Percentiles rank a stretch among this genome's conserved stretches.
Conservation (phyloP, 306 rosid genomes). For the Lablab purpureus region DNA sequence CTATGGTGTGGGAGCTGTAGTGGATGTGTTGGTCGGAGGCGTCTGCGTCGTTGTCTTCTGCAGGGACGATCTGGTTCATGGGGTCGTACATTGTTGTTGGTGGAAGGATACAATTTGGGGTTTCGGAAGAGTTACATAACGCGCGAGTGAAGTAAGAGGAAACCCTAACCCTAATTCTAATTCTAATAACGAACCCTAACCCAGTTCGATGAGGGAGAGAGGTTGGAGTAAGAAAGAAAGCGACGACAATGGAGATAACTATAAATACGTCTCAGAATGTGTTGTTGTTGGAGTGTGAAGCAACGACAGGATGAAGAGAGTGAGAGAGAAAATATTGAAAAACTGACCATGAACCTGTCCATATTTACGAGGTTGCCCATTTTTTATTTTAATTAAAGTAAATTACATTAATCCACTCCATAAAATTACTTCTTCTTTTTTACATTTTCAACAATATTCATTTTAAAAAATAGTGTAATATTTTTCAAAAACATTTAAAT, state of each 20-base stretch:
- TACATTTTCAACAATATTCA: too few species aligned
- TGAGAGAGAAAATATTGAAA: background rate
- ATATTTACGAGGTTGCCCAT: background rate
- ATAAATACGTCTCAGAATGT: slow-evolving; percentile 11
- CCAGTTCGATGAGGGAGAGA: background rate
- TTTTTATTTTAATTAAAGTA: too few species aligned
- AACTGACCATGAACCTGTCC: background rate
- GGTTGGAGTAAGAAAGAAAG: background rate
- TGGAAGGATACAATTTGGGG: slow-evolving; percentile 46
- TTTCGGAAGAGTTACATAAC: slow-evolving; percentile 55
- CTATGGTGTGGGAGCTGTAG: slow-evolving; percentile 66
- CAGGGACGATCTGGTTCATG: slow-evolving; percentile 69
- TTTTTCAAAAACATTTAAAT: too few species aligned
- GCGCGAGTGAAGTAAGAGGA: background rate
- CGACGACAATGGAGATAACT: background rate
- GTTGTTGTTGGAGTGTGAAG: background rate
- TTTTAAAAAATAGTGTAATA: too few species aligned
- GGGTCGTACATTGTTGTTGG: slow-evolving; percentile 69
- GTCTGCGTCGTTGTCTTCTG: slow-evolving; percentile 56
- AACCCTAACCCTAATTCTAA: slow-evolving; percentile 50
- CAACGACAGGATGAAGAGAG: background rate
- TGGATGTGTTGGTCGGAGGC: slow-evolving; percentile 60
- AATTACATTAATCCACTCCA: too few species aligned
- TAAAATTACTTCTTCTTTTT: too few species aligned
- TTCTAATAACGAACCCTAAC: slow-evolving; percentile 49